Conservation (phyloP, 352 stramenopile genomes). For the Globisporangium ultimum region DNA sequence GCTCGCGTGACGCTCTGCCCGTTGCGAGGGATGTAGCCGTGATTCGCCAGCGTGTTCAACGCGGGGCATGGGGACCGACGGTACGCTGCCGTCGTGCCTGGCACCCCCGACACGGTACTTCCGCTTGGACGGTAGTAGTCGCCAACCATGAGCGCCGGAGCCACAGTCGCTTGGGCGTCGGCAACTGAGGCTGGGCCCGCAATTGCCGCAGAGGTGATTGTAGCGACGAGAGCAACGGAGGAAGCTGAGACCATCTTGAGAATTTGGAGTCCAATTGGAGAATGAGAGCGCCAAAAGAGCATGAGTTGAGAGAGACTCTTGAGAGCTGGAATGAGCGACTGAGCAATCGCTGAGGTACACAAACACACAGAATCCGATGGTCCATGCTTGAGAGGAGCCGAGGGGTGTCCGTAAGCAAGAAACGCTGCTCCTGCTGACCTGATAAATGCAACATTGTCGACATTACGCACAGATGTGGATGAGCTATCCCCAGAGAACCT, state of each 20-base stretch:
- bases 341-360: background rate
- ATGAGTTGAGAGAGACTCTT: background rate
- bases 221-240: background rate
- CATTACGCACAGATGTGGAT: background rate
- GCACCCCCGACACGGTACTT: slow-evolving; percentile 15
- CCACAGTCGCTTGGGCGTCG: background rate
- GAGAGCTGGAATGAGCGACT: background rate
- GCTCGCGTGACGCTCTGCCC: slow-evolving; percentile 17
- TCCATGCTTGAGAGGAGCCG: background rate
- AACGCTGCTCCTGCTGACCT: no score
- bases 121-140: slow-evolving; percentile 20
- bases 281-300: background rate
- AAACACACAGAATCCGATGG: background rate
- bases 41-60: slow-evolving; percentile 36
- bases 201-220: background rate
- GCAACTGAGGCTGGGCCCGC: background rate
- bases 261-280: slow-evolving; percentile 2
- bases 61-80: slow-evolving; percentile 30
- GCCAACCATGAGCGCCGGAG: background rate
- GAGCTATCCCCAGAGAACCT: background rate
- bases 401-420: background rate
- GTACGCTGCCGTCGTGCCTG: slow-evolving; percentile 15
- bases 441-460: no score
- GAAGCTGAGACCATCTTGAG: slow-evolving; percentile 2
- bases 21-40: slow-evolving; percentile 27